Conservation (phyloP, 2,329 filamentous ascomycete species). For the Fusarium sacchari region DNA sequence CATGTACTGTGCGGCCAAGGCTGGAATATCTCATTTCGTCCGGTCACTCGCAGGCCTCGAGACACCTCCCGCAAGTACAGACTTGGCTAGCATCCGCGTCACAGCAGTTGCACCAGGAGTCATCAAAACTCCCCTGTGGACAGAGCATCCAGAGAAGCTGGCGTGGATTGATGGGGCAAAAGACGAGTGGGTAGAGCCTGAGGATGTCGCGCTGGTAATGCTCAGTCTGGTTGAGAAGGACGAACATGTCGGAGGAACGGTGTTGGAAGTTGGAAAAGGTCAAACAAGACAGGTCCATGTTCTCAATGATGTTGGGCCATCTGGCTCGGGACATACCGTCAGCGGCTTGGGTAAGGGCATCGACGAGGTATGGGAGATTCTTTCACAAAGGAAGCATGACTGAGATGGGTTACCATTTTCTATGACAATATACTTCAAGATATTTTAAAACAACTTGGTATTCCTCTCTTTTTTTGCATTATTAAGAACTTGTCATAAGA, state of each 20-base stretch:
- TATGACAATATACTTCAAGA: too few species aligned
- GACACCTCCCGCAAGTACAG: not conserved
- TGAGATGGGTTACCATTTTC: not conserved
- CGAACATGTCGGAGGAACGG: not conserved
- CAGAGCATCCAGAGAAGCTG: not conserved
- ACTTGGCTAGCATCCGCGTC: not conserved
- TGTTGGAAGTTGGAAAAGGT: not conserved
- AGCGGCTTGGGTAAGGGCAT: not conserved
- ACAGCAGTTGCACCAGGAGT: not conserved
- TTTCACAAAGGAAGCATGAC: not conserved
- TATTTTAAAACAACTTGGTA: not conserved
- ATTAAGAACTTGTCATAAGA: not conserved
- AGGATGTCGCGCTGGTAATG: not conserved
- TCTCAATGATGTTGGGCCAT: not conserved
- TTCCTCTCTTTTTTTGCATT: not conserved
- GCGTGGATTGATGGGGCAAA: not conserved
- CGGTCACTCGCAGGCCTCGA: not conserved
- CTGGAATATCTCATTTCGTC: not conserved
- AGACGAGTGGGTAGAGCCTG: not conserved
- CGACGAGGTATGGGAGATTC: not conserved
- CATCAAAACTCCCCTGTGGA: not conserved
- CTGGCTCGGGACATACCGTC: not conserved
- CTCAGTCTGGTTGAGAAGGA: not conserved
- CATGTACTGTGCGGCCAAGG: not conserved
- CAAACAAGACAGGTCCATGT: not conserved